These are phyloP conservation scores for Aspergillus sclerotioniger DNA, from an alignment of 495 filamentous ascomycete species.

Conservation along the genomic window DNA sequence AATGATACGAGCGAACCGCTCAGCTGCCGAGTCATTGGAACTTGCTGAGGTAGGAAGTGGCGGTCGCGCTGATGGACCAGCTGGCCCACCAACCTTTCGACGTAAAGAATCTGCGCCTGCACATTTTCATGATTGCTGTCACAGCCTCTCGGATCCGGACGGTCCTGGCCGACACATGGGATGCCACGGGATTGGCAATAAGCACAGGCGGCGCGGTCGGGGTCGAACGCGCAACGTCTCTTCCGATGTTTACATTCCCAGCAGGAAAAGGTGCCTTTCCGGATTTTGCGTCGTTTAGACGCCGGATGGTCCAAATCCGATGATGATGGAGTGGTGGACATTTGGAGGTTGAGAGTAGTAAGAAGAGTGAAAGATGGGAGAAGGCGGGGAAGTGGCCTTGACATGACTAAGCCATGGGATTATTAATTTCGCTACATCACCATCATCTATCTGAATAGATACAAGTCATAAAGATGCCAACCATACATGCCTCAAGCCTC, in stretches of 20 bases:
- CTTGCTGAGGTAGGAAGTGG: background rate
- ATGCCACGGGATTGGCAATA: background rate
- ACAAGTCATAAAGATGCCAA: too few species aligned
- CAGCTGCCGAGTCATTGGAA: background rate
- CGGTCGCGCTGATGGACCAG: constrained; percentile 12
- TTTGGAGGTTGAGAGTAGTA: background rate
- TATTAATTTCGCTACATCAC: too few species aligned
- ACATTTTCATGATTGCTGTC: constrained; percentile 6
- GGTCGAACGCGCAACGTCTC: constrained; percentile 5
- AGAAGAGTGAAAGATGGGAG: background rate
- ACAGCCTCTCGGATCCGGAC: constrained; percentile 3
- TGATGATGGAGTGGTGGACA: background rate
- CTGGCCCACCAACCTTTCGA: constrained; percentile 23
- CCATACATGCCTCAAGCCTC: background rate
- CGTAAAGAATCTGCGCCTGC: constrained; percentile 17
- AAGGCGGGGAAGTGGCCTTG: too few species aligned
- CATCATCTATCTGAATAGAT: too few species aligned
- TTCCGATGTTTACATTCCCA: constrained; percentile 14
- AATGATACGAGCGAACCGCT: background rate
- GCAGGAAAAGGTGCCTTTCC: constrained; percentile 10
- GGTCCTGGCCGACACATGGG: constrained; percentile 24
- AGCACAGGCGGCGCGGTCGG: constrained; percentile 1
- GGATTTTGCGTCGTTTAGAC: constrained; percentile 2
- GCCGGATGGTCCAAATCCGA: background rate
- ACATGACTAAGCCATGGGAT: too few species aligned